phyloP scores from a whole-genome alignment of 345 rosid genomes.

The Excoecaria agallocha region DNA sequence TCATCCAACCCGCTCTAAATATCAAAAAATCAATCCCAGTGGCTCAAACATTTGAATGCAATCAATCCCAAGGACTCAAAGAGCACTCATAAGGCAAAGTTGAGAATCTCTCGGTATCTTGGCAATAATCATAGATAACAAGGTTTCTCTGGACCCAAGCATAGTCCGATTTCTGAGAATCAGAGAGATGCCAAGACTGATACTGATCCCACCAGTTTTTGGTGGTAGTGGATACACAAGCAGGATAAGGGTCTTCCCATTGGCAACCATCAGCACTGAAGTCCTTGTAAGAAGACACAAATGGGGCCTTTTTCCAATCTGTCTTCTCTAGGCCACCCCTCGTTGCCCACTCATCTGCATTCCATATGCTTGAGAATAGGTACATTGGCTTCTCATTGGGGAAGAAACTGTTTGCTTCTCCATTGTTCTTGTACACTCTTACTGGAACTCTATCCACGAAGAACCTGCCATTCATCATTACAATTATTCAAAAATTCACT shows the following conservation, averaged over 20 bases:
- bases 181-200: conserved; percentile 82
- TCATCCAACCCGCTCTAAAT: no score
- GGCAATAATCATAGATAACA: conserved; percentile 84
- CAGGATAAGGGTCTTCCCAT: conserved; percentile 92
- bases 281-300: conserved; percentile 84
- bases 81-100: conserved; percentile 75
- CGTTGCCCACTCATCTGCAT: conserved; percentile 98
- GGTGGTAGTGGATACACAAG: conserved; percentile 83
- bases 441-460: conserved; percentile 76
- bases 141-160: conserved; percentile 94
- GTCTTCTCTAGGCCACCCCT: conserved; percentile 96
- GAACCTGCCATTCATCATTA: conserved; percentile 44
- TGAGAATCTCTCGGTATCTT: conserved; percentile 57
- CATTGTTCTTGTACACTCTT: conserved; percentile 81
- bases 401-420: conserved; percentile 72
- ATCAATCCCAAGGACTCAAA: conserved; percentile 76
- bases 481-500: no score
- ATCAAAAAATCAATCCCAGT: no score
- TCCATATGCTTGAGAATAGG: conserved; percentile 95
- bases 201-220: conserved; percentile 93
- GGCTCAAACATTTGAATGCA: no score
- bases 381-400: conserved; percentile 96
- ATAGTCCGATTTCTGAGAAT: conserved; percentile 68
- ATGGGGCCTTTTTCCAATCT: conserved; percentile 81
- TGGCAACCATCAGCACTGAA: conserved; percentile 81